A percentile compares a stretch with the other conserved stretches of the same genome.
These are phyloP conservation scores for Rhodamnia argentea DNA, from an alignment of 345 rosid species.

Conservation along the genomic window DNA sequence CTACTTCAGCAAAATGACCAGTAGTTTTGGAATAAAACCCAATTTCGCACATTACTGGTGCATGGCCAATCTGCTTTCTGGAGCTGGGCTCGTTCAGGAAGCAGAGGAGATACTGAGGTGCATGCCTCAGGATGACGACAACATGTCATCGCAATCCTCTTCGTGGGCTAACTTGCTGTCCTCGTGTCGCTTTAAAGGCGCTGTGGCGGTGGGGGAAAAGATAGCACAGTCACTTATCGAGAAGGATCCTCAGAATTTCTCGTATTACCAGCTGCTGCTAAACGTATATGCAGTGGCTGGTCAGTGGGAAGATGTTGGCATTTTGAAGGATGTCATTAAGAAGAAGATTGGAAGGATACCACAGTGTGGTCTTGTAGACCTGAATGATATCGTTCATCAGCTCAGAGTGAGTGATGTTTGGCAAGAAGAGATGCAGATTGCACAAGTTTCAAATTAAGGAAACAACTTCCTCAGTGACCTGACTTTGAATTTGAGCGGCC, in stretches of 20 bases:
- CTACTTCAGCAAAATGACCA: constrained; percentile 40
- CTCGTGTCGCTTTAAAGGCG: constrained; percentile 36
- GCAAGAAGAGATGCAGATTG: constrained; percentile 1
- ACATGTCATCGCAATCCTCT: constrained; percentile 26
- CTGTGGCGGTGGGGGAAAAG: constrained; percentile 32
- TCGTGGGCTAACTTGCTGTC: constrained; percentile 46
- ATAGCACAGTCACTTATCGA: constrained; percentile 38
- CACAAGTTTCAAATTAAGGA: not conserved
- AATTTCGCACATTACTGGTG: constrained; percentile 79
- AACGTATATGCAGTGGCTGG: constrained; percentile 52
- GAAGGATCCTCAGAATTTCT: constrained; percentile 42
- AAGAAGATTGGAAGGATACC: constrained; percentile 33
- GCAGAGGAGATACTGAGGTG: constrained; percentile 41
- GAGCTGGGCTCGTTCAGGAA: constrained; percentile 23
- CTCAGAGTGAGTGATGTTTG: constrained; percentile 5
- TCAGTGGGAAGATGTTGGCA: constrained; percentile 42
- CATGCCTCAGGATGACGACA: constrained; percentile 8
- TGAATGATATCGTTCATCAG: constrained; percentile 51
- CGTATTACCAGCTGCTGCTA: constrained; percentile 41
- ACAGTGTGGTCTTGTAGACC: constrained; percentile 48
- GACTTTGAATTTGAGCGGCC: not conserved
- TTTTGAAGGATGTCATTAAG: constrained; percentile 36
- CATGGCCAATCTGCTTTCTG: constrained; percentile 56
- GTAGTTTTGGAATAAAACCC: constrained; percentile 36
- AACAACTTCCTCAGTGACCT: not conserved